These are phyloP conservation scores for Chaetomidium leptoderma DNA, from an alignment of 495 filamentous ascomycete species.

Conservation along the genomic window DNA sequence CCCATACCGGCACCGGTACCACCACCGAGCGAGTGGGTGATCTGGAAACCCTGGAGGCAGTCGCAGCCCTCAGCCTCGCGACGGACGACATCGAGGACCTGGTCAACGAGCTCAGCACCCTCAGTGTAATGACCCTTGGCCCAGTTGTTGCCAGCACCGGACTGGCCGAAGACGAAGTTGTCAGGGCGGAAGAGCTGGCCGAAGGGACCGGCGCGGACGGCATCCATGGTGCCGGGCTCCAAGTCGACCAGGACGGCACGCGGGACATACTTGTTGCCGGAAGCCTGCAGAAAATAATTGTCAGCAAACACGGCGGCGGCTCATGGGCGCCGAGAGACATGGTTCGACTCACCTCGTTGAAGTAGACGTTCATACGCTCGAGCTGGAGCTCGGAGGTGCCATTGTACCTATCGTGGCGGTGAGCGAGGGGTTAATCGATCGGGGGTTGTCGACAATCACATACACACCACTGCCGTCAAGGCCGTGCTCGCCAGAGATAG, in stretches of 20 bases:
- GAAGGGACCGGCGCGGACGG: constrained; percentile 97
- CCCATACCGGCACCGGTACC: constrained; percentile 99
- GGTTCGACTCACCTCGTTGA: constrained; percentile 81
- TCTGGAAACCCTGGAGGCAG: constrained; percentile 99
- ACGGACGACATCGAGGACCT: constrained; percentile 97
- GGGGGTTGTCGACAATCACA: constrained; percentile 21
- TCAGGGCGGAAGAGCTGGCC: constrained; percentile 99
- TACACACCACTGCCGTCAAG: constrained; percentile 85
- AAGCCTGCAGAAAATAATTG: constrained; percentile 56
- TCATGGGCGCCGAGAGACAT: no score
- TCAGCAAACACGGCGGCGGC: neutral
- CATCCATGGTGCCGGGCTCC: constrained; percentile 98
- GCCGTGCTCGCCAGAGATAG: constrained; percentile 97
- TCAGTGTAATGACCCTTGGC: constrained; percentile 99
- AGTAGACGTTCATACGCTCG: constrained; percentile 99
- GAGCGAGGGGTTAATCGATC: constrained; percentile 22
- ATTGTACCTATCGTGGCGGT: constrained; percentile 70
- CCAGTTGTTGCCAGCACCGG: constrained; percentile 99
- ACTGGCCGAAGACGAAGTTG: constrained; percentile 99
- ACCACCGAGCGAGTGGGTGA: constrained; percentile 99
- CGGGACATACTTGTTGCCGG: constrained; percentile 97
- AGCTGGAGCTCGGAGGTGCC: constrained; percentile 97
- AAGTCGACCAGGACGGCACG: constrained; percentile 99
- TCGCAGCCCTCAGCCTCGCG: constrained; percentile 98
- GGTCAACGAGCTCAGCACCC: constrained; percentile 97